Evolutionary conservation across 1,139 yeast species (phyloP).

Genomic region (Candida sp.): DNA sequence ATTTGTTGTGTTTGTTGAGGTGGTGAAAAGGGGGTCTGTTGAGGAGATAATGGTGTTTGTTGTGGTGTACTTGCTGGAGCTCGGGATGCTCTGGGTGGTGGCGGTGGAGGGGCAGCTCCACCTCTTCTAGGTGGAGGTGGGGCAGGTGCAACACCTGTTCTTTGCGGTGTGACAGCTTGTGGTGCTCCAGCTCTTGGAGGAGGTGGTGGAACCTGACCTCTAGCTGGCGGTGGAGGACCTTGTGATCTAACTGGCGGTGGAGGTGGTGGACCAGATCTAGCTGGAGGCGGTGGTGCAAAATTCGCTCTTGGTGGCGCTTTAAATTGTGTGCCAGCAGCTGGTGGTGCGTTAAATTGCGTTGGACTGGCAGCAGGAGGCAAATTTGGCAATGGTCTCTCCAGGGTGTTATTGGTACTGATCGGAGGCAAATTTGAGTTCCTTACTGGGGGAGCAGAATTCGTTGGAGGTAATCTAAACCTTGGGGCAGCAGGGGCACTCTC

Average conservation of each 20-base stretch:
- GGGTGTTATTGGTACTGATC: conserved; percentile 1
- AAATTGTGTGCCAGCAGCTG: too few species aligned
- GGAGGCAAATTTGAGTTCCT: conserved; percentile 27
- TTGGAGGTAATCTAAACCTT: conserved; percentile 26
- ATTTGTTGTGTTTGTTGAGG: conserved; percentile 15
- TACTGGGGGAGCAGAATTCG: conserved; percentile 26
- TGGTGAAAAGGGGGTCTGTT: conserved; percentile 3
- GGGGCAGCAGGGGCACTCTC: conserved; percentile 9
- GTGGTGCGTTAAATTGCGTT: too few species aligned
- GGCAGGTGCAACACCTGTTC: conserved; percentile 13
- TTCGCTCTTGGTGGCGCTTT: conserved; percentile 23
- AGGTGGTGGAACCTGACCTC: conserved; percentile 21
- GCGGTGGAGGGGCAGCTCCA: conserved; percentile 24
- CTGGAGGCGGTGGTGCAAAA: conserved; percentile 19
- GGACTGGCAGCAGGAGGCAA: conserved; percentile 9
- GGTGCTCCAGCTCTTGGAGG: conserved; percentile 24
- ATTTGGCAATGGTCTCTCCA: conserved; percentile 3
- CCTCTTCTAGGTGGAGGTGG: conserved; percentile 4
- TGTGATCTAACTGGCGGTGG: conserved; percentile 23
- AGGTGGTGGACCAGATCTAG: conserved; percentile 14
- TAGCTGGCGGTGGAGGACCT: conserved; percentile 21
- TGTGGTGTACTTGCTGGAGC: conserved; percentile 16
- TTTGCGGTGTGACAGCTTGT: conserved; percentile 16
- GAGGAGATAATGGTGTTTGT: conserved; percentile 8
- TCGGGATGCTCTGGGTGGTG: conserved; percentile 28